Evolutionary conservation across 345 rosid genomes (phyloP).

Genomic region (Anastatica hierochuntica): DNA sequence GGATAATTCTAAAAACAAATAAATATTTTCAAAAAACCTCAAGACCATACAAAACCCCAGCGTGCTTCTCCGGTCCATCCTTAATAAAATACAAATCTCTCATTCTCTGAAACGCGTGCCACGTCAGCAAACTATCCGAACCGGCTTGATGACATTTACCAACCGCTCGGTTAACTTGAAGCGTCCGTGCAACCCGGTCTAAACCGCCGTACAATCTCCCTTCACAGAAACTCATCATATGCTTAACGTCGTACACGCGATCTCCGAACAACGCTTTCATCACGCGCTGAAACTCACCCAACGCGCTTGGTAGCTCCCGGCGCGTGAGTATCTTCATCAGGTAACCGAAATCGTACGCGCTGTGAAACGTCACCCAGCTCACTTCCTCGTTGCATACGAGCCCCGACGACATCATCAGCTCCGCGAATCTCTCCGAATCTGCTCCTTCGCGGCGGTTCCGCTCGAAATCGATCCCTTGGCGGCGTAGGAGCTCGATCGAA

Average conservation of each 20-base stretch:
- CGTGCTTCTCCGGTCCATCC: constrained; percentile 61
- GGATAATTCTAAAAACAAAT: too few species aligned
- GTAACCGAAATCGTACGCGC: constrained; percentile 94
- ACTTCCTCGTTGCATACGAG: constrained; percentile 64
- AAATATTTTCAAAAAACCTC: constrained; percentile 40
- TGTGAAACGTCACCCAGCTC: constrained; percentile 92
- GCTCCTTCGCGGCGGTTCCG: constrained; percentile 46
- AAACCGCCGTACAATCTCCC: constrained; percentile 60
- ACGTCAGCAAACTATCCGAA: constrained; percentile 83
- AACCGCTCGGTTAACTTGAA: constrained; percentile 56
- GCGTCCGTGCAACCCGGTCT: constrained; percentile 56
- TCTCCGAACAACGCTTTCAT: constrained; percentile 53
- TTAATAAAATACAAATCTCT: constrained; percentile 52
- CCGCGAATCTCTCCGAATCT: constrained; percentile 63
- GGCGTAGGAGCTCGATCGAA: constrained; percentile 65
- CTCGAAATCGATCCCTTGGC: constrained; percentile 83
- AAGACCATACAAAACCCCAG: constrained; percentile 81
- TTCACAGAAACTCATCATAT: constrained; percentile 66
- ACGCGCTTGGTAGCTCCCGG: constrained; percentile 37
- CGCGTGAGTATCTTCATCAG: constrained; percentile 77
- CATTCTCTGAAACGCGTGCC: constrained; percentile 79
- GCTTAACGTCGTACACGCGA: constrained; percentile 72
- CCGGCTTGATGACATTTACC: constrained; percentile 97
- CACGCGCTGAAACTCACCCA: constrained; percentile 39
- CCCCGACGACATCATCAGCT: constrained; percentile 85